Evolutionary conservation across 129 eudicot genomes (phyloP).

Genomic region (Artemisia annua): DNA sequence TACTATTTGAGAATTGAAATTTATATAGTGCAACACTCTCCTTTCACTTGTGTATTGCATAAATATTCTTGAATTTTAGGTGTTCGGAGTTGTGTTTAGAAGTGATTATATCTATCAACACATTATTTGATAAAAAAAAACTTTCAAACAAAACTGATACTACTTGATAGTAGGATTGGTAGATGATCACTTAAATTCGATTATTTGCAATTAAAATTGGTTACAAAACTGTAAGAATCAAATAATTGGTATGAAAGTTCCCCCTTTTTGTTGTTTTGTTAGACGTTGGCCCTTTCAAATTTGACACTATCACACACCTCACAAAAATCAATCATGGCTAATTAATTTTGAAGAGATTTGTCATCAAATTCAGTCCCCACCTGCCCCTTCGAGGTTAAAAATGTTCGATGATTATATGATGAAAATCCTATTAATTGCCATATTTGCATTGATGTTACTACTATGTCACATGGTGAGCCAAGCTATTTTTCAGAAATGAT

Average conservation of each 20-base stretch:
- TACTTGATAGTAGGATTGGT: no score
- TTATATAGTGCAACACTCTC: slow-evolving; percentile 20
- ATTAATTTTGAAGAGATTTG: slow-evolving; percentile 34
- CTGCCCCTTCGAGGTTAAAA: slow-evolving; percentile 24
- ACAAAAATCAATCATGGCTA: slow-evolving; percentile 31
- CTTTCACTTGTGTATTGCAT: slow-evolving; percentile 6
- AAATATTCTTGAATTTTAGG: slow-evolving; percentile 13
- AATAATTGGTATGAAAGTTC: no score
- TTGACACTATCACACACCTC: slow-evolving; percentile 30
- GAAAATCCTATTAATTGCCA: slow-evolving; percentile 14
- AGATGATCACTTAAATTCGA: no score
- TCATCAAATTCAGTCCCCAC: slow-evolving; percentile 40
- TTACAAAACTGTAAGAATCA: no score
- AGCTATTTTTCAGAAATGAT: neutral
- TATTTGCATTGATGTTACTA: neutral
- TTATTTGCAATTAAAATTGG: no score
- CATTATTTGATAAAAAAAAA: no score
- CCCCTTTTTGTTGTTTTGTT: slow-evolving; percentile 14
- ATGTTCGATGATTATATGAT: slow-evolving; percentile 14
- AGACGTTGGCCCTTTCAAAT: slow-evolving; percentile 21
- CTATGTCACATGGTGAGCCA: slow-evolving; percentile 8
- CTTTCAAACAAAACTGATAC: no score
- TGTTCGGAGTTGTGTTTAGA: neutral
- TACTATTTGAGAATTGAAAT: slow-evolving; percentile 37
- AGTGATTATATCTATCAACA: no score